Evolutionary conservation across 2,329 filamentous ascomycete species (phyloP).

Genomic region (Tolypocladium tundrense): DNA sequence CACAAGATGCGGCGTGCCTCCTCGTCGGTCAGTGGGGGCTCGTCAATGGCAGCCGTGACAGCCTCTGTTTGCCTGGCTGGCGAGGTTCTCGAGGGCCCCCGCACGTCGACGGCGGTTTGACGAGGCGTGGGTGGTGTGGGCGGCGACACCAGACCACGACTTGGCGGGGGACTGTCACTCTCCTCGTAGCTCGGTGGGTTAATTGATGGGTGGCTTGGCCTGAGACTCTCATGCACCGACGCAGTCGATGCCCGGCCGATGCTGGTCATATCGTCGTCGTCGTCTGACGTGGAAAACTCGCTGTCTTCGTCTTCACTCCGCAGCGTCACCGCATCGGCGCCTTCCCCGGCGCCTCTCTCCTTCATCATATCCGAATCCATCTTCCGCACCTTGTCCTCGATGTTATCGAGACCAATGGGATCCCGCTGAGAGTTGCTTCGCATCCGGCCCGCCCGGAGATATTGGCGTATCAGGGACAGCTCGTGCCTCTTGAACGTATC

Average conservation of each 20-base stretch:
- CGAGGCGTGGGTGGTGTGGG: constrained; percentile 6
- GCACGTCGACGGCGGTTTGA: constrained; percentile 6
- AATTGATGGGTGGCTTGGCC: neutral
- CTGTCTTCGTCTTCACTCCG: constrained; percentile 17
- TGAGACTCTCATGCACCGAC: neutral
- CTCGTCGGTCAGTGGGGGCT: constrained; percentile 27
- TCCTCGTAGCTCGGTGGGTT: neutral
- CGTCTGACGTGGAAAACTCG: constrained; percentile 5
- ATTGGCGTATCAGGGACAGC: constrained; percentile 24
- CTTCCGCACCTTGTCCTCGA: constrained; percentile 24
- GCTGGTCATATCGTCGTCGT: constrained; percentile 4
- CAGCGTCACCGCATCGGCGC: constrained; percentile 18
- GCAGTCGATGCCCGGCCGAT: constrained; percentile 7
- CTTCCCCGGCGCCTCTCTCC: constrained; percentile 12
- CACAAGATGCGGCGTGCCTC: constrained; percentile 29
- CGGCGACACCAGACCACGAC: neutral
- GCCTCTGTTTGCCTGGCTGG: constrained; percentile 5
- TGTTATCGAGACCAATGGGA: constrained; percentile 8
- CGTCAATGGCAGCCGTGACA: constrained; percentile 12
- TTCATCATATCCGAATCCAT: constrained; percentile 19
- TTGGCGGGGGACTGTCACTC: neutral
- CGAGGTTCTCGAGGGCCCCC: neutral
- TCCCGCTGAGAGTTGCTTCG: neutral
- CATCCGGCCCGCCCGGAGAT: constrained; percentile 18
- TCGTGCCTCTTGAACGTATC: constrained; percentile 34